Evolutionary conservation across 2,329 filamentous ascomycete genomes (phyloP).

Genomic region (Teratosphaeria gauchensis): DNA sequence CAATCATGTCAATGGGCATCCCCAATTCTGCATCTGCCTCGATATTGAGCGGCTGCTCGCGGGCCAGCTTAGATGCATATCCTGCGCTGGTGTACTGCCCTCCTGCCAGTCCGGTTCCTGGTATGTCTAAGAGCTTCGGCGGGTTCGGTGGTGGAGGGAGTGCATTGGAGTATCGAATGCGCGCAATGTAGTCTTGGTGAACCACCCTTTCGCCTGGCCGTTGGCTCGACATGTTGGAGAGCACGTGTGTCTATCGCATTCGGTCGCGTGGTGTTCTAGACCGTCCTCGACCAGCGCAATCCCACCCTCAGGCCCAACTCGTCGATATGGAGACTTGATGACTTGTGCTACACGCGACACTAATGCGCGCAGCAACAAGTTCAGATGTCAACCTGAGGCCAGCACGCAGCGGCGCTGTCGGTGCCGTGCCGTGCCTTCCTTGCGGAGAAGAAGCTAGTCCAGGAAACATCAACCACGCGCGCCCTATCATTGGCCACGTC

Average conservation of each 20-base stretch:
- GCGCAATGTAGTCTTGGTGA: constrained; percentile 95
- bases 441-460: not conserved
- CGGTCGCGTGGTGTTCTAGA: not conserved
- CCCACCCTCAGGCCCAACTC: not conserved
- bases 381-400: not conserved
- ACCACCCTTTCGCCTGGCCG: constrained; percentile 31
- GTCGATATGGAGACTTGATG: not conserved
- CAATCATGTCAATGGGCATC: constrained; percentile 92
- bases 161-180: constrained; percentile 90
- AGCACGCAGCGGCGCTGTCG: not conserved
- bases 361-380: not conserved
- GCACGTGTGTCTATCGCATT: not conserved
- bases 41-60: constrained; percentile 90
- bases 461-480: not conserved
- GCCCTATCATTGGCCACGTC: not conserved
- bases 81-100: constrained; percentile 83
- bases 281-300: not conserved
- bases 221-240: constrained; percentile 17
- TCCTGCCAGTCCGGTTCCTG: constrained; percentile 78
- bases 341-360: not conserved
- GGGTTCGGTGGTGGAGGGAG: constrained; percentile 89
- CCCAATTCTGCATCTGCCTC: constrained; percentile 96
- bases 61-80: constrained; percentile 78
- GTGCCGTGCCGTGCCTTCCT: not conserved
- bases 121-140: constrained; percentile 93